Base-by-base conservation (phyloP, 139 green algal species). In the Chlorella vulgaris region DNA sequence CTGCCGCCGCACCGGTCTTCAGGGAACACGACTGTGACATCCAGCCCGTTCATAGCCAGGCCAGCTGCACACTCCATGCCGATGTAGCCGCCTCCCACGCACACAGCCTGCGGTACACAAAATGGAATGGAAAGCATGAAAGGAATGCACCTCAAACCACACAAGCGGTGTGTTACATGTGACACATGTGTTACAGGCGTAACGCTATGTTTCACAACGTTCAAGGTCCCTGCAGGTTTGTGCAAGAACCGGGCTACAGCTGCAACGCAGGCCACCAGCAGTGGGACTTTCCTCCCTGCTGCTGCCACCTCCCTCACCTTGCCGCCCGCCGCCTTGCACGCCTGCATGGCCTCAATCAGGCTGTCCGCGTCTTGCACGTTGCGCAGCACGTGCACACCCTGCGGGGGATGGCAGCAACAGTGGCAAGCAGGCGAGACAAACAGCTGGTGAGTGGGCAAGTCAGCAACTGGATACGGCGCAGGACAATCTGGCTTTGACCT, bases 31-130 rank as follows among this genome's bases (percentile, higher is more conserved):
- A 98, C 90, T 0, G 94, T 96, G 1, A 94, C 89, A 0, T 94
- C 63, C 73, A 98, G 74, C 13, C 93, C 94, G 73, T 96, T 90
- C 31, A 86, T 67, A 4, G 74, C 84, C 50, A 99, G 84, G 0
- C 67, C 89, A 42, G 93, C 91, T 6, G 91, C 91, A 26, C 86
- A 84, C 85, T 95, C 91, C 87, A 94, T 88, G 67, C 96, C 96
- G 80, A 99, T 99, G 91, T 99, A 99, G 31, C 95, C 95, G 63
- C 95, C 95, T 33, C 95, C 95, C 43, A 98, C 86, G 15, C 93
- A 85, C 0, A 96, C 85, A 5, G 81, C 93, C 88, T 93, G 78
- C 51, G n/a, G n/a, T n/a, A n/a, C n/a, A n/a, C n/a, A n/a, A 65
- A 7, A n/a, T 3, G 40, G 68, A 4, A 29, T 61, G 40, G 3